Conservation (phyloP, 768 basidiomycete species). For the Dioszegia aurantiaca region DNA sequence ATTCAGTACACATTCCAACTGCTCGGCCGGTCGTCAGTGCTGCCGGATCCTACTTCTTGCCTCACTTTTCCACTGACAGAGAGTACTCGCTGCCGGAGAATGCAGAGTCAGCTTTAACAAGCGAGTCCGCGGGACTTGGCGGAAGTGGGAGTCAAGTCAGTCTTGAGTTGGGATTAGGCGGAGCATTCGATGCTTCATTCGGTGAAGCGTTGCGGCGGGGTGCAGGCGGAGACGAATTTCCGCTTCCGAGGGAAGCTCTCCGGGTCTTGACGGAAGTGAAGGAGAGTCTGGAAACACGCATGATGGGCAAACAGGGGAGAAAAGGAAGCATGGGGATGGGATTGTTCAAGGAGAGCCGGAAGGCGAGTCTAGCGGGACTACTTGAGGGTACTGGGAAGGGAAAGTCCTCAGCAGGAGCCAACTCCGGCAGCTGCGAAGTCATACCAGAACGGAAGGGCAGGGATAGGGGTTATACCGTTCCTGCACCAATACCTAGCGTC, state of each 20-base stretch:
- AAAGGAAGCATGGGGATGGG: slow-evolving; percentile 55
- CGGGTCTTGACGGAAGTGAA: slow-evolving; percentile 43
- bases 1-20: slow-evolving; percentile 32
- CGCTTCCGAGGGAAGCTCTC: slow-evolving; percentile 42
- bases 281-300: slow-evolving; percentile 32
- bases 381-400: background rate
- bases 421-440: background rate
- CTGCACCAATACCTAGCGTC: too few relatives aligned
- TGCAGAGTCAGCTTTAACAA: background rate
- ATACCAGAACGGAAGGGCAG: slow-evolving; percentile 2
- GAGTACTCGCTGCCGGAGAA: slow-evolving; percentile 38
- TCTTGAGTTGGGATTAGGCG: slow-evolving; percentile 49
- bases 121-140: background rate
- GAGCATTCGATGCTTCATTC: slow-evolving; percentile 47
- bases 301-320: slow-evolving; percentile 42
- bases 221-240: slow-evolving; percentile 38
- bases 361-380: slow-evolving; percentile 16
- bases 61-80: slow-evolving; percentile 49
- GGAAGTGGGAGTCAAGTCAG: slow-evolving; percentile 15
- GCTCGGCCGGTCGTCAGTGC: slow-evolving; percentile 5
- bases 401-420: too few relatives aligned
- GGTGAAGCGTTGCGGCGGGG: slow-evolving; percentile 45
- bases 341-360: slow-evolving; percentile 52
- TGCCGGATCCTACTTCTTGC: slow-evolving; percentile 32
- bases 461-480: too few relatives aligned